Evolutionary conservation across 177 flowering plant genomes (phyloP).

Genomic region (Tripterygium wilfordii): DNA sequence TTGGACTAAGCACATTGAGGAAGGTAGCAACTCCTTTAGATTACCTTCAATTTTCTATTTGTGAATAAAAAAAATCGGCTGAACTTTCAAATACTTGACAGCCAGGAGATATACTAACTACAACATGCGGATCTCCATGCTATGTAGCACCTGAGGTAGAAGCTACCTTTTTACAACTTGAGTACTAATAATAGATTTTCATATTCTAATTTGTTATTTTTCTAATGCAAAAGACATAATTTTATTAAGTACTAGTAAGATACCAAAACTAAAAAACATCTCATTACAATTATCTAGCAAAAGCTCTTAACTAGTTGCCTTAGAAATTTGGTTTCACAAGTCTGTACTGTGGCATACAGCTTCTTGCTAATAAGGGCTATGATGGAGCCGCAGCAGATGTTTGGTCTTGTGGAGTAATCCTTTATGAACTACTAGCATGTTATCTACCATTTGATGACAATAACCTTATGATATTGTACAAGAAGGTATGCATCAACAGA

Average conservation of each 20-base stretch:
- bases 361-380: slow-evolving; percentile 49
- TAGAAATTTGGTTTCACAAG: too few species aligned
- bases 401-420: slow-evolving; percentile 96
- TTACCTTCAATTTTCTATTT: not conserved
- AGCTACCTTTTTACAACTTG: not conserved
- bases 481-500: slow-evolving; percentile 49
- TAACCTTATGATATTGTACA: slow-evolving; percentile 52
- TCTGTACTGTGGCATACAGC: slow-evolving; percentile 44
- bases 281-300: too few species aligned
- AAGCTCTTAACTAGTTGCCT: too few species aligned
- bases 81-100: too few species aligned
- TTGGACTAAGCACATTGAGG: slow-evolving; percentile 55
- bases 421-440: slow-evolving; percentile 73
- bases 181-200: not conserved
- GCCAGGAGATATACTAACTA: slow-evolving; percentile 62
- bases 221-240: too few species aligned
- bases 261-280: too few species aligned
- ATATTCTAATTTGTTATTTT: not conserved
- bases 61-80: too few species aligned
- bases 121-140: slow-evolving; percentile 87
- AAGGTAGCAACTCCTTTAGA: slow-evolving; percentile 29
- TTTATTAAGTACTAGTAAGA: too few species aligned
- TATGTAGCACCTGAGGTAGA: slow-evolving; percentile 93
- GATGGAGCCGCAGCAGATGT: slow-evolving; percentile 78
- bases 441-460: slow-evolving; percentile 79